phyloP scores from a whole-genome alignment of 2,329 filamentous ascomycete genomes.

The Trichophyton schoenleinii region DNA sequence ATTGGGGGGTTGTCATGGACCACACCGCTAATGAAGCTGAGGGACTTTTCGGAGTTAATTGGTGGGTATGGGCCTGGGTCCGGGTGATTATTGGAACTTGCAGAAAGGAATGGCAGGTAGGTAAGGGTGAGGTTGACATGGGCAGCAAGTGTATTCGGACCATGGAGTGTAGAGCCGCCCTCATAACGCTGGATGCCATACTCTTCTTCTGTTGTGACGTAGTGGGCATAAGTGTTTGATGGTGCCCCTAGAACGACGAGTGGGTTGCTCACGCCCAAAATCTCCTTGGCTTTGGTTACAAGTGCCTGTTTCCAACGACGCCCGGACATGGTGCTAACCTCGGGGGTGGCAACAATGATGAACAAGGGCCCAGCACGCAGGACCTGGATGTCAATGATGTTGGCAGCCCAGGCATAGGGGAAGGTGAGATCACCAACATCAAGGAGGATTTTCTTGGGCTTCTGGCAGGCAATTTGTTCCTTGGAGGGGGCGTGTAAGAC shows the following conservation, averaged over 20 bases:
- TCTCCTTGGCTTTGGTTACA: slow-evolving; percentile 39
- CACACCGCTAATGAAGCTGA: slow-evolving; percentile 70
- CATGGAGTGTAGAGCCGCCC: slow-evolving; percentile 84
- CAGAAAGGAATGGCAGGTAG: slow-evolving; percentile 54
- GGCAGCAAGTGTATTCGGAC: slow-evolving; percentile 66
- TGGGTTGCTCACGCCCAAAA: slow-evolving; percentile 42
- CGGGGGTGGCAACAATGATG: slow-evolving; percentile 72
- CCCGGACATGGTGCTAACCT: slow-evolving; percentile 86
- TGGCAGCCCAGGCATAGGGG: slow-evolving; percentile 82
- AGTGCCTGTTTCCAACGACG: slow-evolving; percentile 72
- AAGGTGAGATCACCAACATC: slow-evolving; percentile 69
- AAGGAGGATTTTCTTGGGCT: slow-evolving; percentile 70
- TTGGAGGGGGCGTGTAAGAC: slow-evolving; percentile 58
- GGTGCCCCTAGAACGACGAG: slow-evolving; percentile 78
- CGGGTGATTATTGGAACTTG: slow-evolving; percentile 32
- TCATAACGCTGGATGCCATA: slow-evolving; percentile 82
- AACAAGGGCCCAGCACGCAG: slow-evolving; percentile 74
- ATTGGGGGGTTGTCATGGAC: slow-evolving; percentile 57
- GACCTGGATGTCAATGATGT: slow-evolving; percentile 78
- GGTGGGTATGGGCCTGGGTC: slow-evolving; percentile 54
- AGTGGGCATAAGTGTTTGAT: slow-evolving; percentile 82
- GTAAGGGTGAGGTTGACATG: slow-evolving; percentile 77
- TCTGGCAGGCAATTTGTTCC: slow-evolving; percentile 63
- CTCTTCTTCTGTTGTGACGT: slow-evolving; percentile 66
- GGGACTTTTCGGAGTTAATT: slow-evolving; percentile 61